A percentile compares a stretch with the other conserved stretches of the same genome.
These are phyloP conservation scores for Daldinia decipiens DNA, from an alignment of 495 filamentous ascomycete species.

Conservation along the genomic window DNA sequence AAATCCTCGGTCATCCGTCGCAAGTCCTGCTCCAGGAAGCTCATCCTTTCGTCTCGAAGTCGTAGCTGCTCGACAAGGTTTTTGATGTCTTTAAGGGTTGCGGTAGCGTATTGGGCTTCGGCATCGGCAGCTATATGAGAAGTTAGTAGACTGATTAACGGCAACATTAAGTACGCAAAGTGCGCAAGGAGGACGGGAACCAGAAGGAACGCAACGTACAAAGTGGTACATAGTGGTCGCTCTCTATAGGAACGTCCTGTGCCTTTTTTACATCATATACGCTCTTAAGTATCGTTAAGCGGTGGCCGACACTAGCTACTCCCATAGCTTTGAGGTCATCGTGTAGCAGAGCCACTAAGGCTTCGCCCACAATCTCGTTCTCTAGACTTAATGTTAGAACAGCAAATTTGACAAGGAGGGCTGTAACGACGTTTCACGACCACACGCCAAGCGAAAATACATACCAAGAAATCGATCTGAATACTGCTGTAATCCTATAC, in stretches of 20 bases:
- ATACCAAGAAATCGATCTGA: slow-evolving; percentile 81
- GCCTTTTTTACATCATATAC: slow-evolving; percentile 95
- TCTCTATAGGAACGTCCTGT: slow-evolving; percentile 88
- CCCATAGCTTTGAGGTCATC: slow-evolving; percentile 96
- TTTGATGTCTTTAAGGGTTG: slow-evolving; percentile 90
- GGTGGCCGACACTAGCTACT: slow-evolving; percentile 89
- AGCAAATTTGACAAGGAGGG: slow-evolving; percentile 31
- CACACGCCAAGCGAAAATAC: slow-evolving; percentile 41
- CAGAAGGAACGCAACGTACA: slow-evolving; percentile 66
- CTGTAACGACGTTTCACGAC: background rate
- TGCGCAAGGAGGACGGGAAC: background rate
- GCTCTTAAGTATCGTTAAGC: slow-evolving; percentile 91
- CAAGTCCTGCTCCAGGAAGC: slow-evolving; percentile 80
- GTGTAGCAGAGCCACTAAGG: slow-evolving; percentile 86
- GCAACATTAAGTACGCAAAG: slow-evolving; percentile 20
- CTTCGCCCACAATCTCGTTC: slow-evolving; percentile 93
- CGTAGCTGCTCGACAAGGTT: slow-evolving; percentile 86
- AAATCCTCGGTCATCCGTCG: slow-evolving; percentile 86
- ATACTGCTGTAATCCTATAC: slow-evolving; percentile 85
- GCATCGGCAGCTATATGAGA: slow-evolving; percentile 79
- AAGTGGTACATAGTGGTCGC: slow-evolving; percentile 91
- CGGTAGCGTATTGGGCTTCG: slow-evolving; percentile 81
- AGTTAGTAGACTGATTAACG: slow-evolving; percentile 38
- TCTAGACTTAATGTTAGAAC: slow-evolving; percentile 65
- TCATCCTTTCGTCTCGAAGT: slow-evolving; percentile 86